phyloP scores from a whole-genome alignment of 495 filamentous ascomycete genomes.

The Penicillium psychrofluorescens region DNA sequence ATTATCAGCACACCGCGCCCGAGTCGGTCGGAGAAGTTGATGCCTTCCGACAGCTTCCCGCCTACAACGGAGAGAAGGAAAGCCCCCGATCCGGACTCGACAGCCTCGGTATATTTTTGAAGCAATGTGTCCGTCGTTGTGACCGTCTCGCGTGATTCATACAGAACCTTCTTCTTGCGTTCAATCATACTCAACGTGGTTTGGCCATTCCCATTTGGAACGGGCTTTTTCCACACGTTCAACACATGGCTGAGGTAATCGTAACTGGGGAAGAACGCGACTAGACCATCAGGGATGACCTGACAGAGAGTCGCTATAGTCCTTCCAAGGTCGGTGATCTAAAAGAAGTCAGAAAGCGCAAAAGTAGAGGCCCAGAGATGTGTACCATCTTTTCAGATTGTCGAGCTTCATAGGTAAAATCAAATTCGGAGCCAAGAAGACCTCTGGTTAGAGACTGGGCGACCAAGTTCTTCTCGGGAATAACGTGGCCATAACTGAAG shows the following conservation, averaged over 20 bases:
- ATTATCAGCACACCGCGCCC: constrained; percentile 85
- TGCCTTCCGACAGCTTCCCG: constrained; percentile 91
- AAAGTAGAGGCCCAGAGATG: background rate
- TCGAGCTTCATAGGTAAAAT: constrained; percentile 81
- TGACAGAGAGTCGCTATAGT: constrained; percentile 63
- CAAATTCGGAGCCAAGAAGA: constrained; percentile 55
- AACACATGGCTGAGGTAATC: constrained; percentile 74
- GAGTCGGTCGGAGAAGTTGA: constrained; percentile 92
- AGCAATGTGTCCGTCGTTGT: constrained; percentile 58
- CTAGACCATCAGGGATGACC: constrained; percentile 79
- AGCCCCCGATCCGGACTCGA: constrained; percentile 61
- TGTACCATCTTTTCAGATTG: constrained; percentile 47
- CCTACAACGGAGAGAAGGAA: constrained; percentile 91
- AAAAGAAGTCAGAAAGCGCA: background rate
- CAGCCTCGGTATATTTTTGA: constrained; percentile 59
- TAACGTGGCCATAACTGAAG: constrained; percentile 91
- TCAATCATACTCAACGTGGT: constrained; percentile 33
- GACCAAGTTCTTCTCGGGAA: constrained; percentile 72
- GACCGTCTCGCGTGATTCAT: constrained; percentile 50
- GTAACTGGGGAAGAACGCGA: constrained; percentile 97
- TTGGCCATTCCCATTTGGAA: constrained; percentile 18
- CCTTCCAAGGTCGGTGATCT: constrained; percentile 71
- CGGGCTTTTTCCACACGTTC: constrained; percentile 52
- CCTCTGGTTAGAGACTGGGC: constrained; percentile 57
- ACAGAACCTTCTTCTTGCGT: constrained; percentile 58